Conservation (phyloP, 345 rosid species). For the Acer negundo region DNA sequence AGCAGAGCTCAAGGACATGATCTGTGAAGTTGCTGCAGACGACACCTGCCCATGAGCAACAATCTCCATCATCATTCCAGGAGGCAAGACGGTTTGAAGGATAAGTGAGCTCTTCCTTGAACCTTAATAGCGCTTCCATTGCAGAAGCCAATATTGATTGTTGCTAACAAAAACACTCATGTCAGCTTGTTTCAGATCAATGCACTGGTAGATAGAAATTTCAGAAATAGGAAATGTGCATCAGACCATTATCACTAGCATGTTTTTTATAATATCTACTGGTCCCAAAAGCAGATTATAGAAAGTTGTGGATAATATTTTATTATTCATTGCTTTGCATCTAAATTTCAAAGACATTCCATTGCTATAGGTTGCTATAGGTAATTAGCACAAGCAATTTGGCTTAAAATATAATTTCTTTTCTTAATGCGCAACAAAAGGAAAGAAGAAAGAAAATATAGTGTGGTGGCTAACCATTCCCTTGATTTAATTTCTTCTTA, state of each 20-base stretch:
- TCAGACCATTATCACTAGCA: neutral
- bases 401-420: too few species aligned
- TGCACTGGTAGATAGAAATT: too few species aligned
- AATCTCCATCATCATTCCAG: neutral
- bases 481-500: too few species aligned
- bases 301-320: too few species aligned
- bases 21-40: neutral
- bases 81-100: neutral
- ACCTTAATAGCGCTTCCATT: neutral
- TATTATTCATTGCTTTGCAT: too few species aligned
- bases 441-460: too few species aligned
- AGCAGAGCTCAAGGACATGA: neutral
- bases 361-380: too few species aligned
- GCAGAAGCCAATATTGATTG: neutral
- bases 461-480: too few species aligned
- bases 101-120: neutral
- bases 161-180: neutral
- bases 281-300: too few species aligned
- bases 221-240: neutral
- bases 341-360: too few species aligned
- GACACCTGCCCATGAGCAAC: neutral
- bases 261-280: neutral
- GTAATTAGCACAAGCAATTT: too few species aligned
- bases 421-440: too few species aligned
- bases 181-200: neutral